These are phyloP conservation scores for Xylariaceae sp. DNA, from an alignment of 2,329 filamentous ascomycete species.

Conservation along the genomic window DNA sequence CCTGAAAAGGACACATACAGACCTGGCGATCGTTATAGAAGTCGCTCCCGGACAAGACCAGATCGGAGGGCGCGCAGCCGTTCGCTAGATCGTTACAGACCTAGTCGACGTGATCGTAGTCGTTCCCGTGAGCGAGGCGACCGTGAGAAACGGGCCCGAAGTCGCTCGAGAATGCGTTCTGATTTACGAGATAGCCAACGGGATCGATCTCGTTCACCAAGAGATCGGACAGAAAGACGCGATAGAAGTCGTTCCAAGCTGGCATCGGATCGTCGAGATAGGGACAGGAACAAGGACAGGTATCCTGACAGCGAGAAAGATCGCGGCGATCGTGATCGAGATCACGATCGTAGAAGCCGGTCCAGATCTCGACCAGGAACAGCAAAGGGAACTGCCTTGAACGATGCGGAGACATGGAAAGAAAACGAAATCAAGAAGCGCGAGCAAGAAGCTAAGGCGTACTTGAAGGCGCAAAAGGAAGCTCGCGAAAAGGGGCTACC, in stretches of 20 bases:
- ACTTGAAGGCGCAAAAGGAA: slow-evolving; percentile 57
- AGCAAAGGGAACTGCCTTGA: slow-evolving; percentile 41
- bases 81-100: slow-evolving; percentile 30
- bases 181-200: slow-evolving; percentile 25
- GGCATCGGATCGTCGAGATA: slow-evolving; percentile 22
- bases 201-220: slow-evolving; percentile 32
- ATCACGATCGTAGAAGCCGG: slow-evolving; percentile 37
- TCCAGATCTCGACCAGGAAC: slow-evolving; percentile 40
- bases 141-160: slow-evolving; percentile 29
- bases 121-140: slow-evolving; percentile 29
- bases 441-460: slow-evolving; percentile 60
- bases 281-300: slow-evolving; percentile 22
- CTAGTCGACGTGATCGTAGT: slow-evolving; percentile 28
- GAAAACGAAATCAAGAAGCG: slow-evolving; percentile 57
- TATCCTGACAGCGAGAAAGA: slow-evolving; percentile 23
- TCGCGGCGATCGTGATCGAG: slow-evolving; percentile 20
- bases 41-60: slow-evolving; percentile 22
- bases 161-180: slow-evolving; percentile 24
- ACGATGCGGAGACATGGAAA: slow-evolving; percentile 49
- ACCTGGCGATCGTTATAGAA: slow-evolving; percentile 29
- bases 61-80: slow-evolving; percentile 27
- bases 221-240: slow-evolving; percentile 27
- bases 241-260: slow-evolving; percentile 29
- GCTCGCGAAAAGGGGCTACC: slow-evolving; percentile 55
- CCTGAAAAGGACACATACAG: slow-evolving; percentile 32